These are phyloP conservation scores for Exophiala sp. DNA, from an alignment of 2,329 filamentous ascomycete species.

Conservation along the genomic window DNA sequence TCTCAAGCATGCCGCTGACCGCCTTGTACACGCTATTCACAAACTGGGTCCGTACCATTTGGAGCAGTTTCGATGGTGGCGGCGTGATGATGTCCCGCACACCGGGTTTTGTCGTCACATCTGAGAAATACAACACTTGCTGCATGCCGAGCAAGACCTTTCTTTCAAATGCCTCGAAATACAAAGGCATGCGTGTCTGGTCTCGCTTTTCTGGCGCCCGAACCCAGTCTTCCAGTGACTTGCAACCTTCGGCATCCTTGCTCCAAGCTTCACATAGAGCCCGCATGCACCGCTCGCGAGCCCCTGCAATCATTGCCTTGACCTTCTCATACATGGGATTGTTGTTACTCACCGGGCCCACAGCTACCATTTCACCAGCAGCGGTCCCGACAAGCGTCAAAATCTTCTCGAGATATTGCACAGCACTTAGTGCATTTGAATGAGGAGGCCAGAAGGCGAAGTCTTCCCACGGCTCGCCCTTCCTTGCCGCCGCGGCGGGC, in stretches of 20 bases:
- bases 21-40: slow-evolving; percentile 91
- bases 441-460: slow-evolving; percentile 94
- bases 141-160: slow-evolving; percentile 80
- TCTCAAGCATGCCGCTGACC: slow-evolving; percentile 92
- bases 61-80: slow-evolving; percentile 77
- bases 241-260: slow-evolving; percentile 85
- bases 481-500: slow-evolving; percentile 68
- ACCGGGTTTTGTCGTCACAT: slow-evolving; percentile 69
- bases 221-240: slow-evolving; percentile 89
- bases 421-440: slow-evolving; percentile 86
- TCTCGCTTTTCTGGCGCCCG: slow-evolving; percentile 74
- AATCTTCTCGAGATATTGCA: slow-evolving; percentile 79
- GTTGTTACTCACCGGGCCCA: slow-evolving; percentile 59
- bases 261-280: slow-evolving; percentile 90
- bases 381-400: slow-evolving; percentile 77
- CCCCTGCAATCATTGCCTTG: slow-evolving; percentile 65
- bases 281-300: slow-evolving; percentile 77
- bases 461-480: slow-evolving; percentile 84
- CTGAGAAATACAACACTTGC: slow-evolving; percentile 88
- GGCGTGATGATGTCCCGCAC: slow-evolving; percentile 73
- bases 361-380: slow-evolving; percentile 74
- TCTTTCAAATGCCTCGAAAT: slow-evolving; percentile 80
- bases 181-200: slow-evolving; percentile 81
- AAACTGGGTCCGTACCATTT: slow-evolving; percentile 87
- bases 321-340: slow-evolving; percentile 61